Conservation (phyloP, 2,329 filamentous ascomycete genomes). For the Penicillium sp. region DNA sequence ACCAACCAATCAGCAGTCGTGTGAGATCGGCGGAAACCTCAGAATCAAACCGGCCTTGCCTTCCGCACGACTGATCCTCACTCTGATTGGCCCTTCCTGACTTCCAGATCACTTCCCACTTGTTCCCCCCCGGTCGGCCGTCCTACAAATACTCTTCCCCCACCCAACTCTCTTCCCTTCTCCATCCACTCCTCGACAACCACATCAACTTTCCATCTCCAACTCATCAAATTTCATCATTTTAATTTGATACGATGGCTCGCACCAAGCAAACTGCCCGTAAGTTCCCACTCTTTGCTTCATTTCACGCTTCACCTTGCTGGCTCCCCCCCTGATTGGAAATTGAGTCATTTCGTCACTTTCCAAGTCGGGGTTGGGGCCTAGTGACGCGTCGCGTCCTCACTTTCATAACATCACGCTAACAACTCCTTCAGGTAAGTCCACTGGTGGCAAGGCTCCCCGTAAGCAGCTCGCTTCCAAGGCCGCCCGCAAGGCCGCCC, state of each 20-base stretch:
- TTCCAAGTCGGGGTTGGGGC: background rate
- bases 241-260: constrained; percentile 46
- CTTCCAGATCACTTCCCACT: constrained; percentile 42
- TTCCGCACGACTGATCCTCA: constrained; percentile 30
- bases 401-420: constrained; percentile 30
- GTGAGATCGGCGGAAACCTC: constrained; percentile 27
- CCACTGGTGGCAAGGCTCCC: constrained; percentile 72
- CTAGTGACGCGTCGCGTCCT: constrained; percentile 16
- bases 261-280: constrained; percentile 59
- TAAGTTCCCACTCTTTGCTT: no score
- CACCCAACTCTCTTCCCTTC: constrained; percentile 44
- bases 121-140: constrained; percentile 33
- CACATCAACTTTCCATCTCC: constrained; percentile 32
- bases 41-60: constrained; percentile 40
- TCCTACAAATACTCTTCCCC: constrained; percentile 49
- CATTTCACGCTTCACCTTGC: no score
- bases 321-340: no score
- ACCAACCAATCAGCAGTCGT: constrained; percentile 25
- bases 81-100: constrained; percentile 22
- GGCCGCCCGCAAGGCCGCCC: constrained; percentile 97
- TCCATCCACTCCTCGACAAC: constrained; percentile 35
- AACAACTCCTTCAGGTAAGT: constrained; percentile 63
- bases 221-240: constrained; percentile 34
- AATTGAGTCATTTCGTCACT: background rate
- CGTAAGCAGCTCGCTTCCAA: constrained; percentile 99